Base-by-base conservation (phyloP, 176 grass and related monocot genomes). In the Pontederia paniculata region DNA sequence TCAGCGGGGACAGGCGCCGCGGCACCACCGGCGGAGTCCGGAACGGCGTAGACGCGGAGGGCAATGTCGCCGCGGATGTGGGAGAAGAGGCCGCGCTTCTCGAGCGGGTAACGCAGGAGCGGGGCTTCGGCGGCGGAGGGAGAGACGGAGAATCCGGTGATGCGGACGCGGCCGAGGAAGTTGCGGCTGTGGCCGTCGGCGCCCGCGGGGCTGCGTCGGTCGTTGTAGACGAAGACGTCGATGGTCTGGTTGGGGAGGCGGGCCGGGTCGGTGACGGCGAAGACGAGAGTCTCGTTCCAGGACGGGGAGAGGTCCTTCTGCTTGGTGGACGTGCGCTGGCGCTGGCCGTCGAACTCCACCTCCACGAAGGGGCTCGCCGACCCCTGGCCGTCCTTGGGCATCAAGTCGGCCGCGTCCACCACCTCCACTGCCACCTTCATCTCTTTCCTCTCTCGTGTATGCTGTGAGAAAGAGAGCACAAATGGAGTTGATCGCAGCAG, bases 381-480 rank as follows among this genome's bases (percentile, higher is more conserved):
- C 19, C 78, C 78, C 21, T 75, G 66, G 2, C 72, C 72, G 50
- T 75, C 72, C 45, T 81, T 81, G 25, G 78, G 66, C 72, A 66
- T 75, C n/a, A 81, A 47, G 42, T 71, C 78, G 21, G 15, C 17
- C 1, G 78, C 71, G 66, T 75, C 55, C 52, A 66, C 50, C 25
- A 81, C 78, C 62, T 81, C 66, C 57, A 81, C 78, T 21, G 25
- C 78, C 15, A 81, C 9, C 72, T 70, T 75, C 78, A 81, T 81
- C 25, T 63, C 50, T 62, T 58, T 31, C 45, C 44, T 21, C 17
- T 16, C 0, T 48, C 10, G 45, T 48, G 37, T n/a, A 66, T 41
- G 9, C 44, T 46, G 57, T 52, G 61, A 66, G 23, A 70, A 52
- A 52, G 50, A 52, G 18, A 9, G 18, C n/a, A 13, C 16, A 15